phyloP scores from a whole-genome alignment of 2,329 filamentous ascomycete genomes.

The Penicillium psychrosexuale region DNA sequence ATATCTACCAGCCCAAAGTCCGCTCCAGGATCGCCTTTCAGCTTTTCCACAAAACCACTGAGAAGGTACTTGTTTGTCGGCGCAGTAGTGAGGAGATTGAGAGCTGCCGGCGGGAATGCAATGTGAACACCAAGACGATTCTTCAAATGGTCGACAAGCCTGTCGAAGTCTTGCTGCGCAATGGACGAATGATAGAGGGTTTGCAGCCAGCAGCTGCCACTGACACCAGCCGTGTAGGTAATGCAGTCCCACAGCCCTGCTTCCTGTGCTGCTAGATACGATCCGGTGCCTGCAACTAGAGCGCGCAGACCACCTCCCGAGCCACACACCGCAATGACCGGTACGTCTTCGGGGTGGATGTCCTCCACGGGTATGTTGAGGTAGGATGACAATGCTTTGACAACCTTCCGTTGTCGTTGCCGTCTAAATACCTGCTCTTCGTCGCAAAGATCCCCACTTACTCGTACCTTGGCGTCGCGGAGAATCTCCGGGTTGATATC shows the following conservation, averaged over 20 bases:
- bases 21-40: constrained; percentile 74
- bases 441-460: constrained; percentile 74
- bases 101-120: constrained; percentile 81
- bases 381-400: constrained; percentile 75
- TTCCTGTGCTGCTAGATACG: constrained; percentile 77
- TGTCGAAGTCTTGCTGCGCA: constrained; percentile 62
- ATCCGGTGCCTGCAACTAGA: constrained; percentile 85
- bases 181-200: constrained; percentile 81
- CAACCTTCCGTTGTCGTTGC: constrained; percentile 66
- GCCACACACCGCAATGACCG: constrained; percentile 88
- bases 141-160: constrained; percentile 80
- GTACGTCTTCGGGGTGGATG: constrained; percentile 89
- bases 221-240: constrained; percentile 93
- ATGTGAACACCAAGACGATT: constrained; percentile 82
- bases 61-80: constrained; percentile 92
- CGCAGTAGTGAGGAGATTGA: constrained; percentile 76
- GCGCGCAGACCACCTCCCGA: constrained; percentile 89
- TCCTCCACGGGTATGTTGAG: constrained; percentile 72
- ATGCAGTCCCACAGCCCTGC: constrained; percentile 89
- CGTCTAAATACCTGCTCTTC: constrained; percentile 75
- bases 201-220: constrained; percentile 94
- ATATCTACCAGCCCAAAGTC: constrained; percentile 90
- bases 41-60: constrained; percentile 84
- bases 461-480: constrained; percentile 75
- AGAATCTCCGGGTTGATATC: constrained; percentile 81